phyloP scores from a whole-genome alignment of 148 eudicot genomes.

The Rhododendron simsii region DNA sequence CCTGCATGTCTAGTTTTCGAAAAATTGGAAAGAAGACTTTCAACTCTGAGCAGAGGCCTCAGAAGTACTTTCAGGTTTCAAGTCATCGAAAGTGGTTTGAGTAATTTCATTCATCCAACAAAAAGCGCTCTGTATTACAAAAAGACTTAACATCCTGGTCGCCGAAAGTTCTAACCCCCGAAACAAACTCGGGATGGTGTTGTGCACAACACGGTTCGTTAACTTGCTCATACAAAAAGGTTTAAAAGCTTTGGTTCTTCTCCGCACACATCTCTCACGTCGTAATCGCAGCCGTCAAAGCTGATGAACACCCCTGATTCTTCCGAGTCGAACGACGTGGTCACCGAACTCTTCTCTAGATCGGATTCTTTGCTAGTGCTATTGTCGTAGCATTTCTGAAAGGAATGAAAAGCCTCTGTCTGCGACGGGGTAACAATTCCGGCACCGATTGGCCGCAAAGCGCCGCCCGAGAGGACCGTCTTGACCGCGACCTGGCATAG shows the following conservation, averaged over 20 bases:
- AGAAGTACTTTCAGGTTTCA: background rate
- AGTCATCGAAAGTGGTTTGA: background rate
- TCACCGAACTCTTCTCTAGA: background rate
- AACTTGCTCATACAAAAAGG: background rate
- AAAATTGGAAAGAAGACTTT: too few species aligned
- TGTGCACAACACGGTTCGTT: background rate
- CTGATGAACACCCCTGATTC: background rate
- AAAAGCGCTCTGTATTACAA: background rate
- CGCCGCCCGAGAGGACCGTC: constrained; percentile 43
- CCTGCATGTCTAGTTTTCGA: too few species aligned
- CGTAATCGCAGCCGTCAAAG: background rate
- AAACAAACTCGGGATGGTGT: too few species aligned
- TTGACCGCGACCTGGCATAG: constrained; percentile 41
- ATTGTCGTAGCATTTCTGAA: background rate
- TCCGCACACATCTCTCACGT: background rate
- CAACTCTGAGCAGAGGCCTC: too few species aligned
- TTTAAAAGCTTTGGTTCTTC: background rate
- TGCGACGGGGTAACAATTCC: background rate
- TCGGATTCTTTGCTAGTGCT: background rate
- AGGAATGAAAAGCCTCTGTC: background rate
- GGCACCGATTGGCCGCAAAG: constrained; percentile 18
- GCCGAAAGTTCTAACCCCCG: background rate
- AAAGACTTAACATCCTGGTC: background rate
- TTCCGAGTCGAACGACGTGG: background rate
- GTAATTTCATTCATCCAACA: background rate